Percentiles rank a stretch among this genome's conserved stretches.
phyloP scores from a whole-genome alignment of 441 rosid genomes.

The Syzygium malaccense region DNA sequence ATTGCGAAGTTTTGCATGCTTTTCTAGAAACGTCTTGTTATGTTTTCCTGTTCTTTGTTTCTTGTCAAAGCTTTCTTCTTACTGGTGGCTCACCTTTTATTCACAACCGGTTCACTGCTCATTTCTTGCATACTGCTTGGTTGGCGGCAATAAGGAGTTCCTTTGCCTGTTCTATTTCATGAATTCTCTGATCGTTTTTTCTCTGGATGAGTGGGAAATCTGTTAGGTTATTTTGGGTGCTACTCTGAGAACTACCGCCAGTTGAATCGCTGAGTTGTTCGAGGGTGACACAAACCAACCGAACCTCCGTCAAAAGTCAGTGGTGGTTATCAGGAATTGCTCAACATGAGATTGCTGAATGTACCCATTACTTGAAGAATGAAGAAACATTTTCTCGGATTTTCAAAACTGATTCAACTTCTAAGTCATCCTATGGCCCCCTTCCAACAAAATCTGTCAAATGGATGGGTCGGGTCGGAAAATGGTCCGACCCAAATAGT shows the following conservation, averaged over 20 bases:
- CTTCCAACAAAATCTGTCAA: not conserved
- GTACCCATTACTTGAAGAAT: not conserved
- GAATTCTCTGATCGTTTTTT: not conserved
- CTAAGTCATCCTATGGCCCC: not conserved
- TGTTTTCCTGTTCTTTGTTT: not conserved
- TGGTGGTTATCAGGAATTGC: not conserved
- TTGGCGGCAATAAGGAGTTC: not conserved
- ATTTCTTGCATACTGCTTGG: not conserved
- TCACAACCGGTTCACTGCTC: not conserved
- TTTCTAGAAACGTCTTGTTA: not conserved
- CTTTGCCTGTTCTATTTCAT: not conserved
- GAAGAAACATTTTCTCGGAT: not conserved
- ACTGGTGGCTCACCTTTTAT: not conserved
- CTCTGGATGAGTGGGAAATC: not conserved
- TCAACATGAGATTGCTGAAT: not conserved
- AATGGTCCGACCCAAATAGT: no score
- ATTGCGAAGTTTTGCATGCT: not conserved
- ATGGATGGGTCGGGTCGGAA: no score
- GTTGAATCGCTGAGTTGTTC: not conserved
- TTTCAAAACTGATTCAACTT: not conserved
- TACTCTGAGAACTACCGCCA: no score
- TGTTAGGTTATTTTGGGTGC: not conserved
- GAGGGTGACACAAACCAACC: not conserved
- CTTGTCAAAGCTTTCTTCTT: not conserved
- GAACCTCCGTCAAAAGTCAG: not conserved